phyloP scores from a whole-genome alignment of 2,329 filamentous ascomycete genomes.

The Ceratocystis alfenasii region DNA sequence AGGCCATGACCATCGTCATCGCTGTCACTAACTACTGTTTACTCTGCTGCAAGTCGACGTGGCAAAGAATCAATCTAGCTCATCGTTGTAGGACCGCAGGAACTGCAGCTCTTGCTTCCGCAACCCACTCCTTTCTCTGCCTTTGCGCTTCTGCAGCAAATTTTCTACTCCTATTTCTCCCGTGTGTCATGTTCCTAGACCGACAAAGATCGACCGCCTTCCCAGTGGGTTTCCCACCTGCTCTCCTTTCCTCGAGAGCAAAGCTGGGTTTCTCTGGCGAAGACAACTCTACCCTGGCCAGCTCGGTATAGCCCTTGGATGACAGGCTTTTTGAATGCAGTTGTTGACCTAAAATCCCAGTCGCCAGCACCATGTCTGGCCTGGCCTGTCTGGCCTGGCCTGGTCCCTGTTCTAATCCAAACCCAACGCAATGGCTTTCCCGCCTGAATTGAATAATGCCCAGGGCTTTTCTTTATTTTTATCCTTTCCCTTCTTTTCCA shows the following conservation, averaged over 20 bases:
- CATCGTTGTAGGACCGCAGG: background rate
- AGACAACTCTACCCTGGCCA: background rate
- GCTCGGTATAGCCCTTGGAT: background rate
- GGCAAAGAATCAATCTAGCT: constrained; percentile 8
- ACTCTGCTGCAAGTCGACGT: constrained; percentile 2
- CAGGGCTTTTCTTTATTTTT: background rate
- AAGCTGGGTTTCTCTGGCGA: background rate
- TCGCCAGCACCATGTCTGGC: background rate
- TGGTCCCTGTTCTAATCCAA: background rate
- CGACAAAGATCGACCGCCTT: constrained; percentile 6
- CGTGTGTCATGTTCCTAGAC: background rate
- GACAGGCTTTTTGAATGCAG: background rate
- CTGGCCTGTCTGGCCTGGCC: background rate
- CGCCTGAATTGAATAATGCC: background rate
- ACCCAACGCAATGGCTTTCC: background rate
- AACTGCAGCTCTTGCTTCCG: background rate
- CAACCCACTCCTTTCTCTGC: background rate
- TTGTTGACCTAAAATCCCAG: background rate
- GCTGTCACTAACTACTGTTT: background rate
- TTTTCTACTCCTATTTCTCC: background rate
- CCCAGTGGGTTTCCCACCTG: background rate
- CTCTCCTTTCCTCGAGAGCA: background rate
- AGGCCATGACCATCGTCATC: background rate
- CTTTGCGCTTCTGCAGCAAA: background rate
- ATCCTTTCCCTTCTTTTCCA: background rate